A percentile compares a stretch with the other conserved stretches of the same genome.
phyloP scores from a whole-genome alignment of 2,329 filamentous ascomycete genomes.

The Talaromyces sp. region DNA sequence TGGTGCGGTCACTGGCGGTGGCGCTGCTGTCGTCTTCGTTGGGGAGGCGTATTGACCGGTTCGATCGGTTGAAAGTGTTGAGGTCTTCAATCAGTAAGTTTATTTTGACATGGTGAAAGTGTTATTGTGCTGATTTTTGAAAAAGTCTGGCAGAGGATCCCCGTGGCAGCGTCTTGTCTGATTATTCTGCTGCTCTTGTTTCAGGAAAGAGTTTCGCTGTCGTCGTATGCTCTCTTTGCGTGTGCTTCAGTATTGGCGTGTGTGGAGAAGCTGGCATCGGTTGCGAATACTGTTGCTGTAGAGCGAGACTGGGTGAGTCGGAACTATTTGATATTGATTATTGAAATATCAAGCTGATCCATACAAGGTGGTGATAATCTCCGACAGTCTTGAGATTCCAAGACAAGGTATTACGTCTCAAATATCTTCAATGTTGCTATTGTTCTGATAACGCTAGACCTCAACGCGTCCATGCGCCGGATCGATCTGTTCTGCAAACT shows the following conservation, averaged over 20 bases:
- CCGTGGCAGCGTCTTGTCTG: conserved; percentile 45
- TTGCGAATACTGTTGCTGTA: conserved; percentile 62
- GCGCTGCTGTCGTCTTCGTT: conserved; percentile 55
- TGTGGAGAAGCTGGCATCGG: conserved; percentile 61
- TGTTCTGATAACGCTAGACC: background rate
- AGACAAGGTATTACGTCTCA: background rate
- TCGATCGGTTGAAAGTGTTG: conserved; percentile 30
- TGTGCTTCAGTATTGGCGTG: conserved; percentile 49
- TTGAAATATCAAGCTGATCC: background rate
- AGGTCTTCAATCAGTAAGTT: background rate
- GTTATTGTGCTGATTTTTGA: background rate
- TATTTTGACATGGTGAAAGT: background rate
- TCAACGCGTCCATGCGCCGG: conserved; percentile 52
- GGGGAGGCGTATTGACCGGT: conserved; percentile 55
- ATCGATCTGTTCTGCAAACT: conserved; percentile 57
- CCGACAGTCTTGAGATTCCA: conserved; percentile 4
- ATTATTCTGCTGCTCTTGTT: conserved; percentile 23
- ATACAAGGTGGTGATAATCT: conserved; percentile 9
- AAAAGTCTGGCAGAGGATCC: conserved; percentile 30
- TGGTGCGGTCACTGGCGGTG: conserved; percentile 54
- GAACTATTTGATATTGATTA: background rate
- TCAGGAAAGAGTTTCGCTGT: conserved; percentile 21
- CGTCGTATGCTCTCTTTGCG: conserved; percentile 20
- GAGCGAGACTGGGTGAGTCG: conserved; percentile 61
- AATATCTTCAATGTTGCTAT: no score